A percentile compares a stretch with the other conserved stretches of the same genome.
Evolutionary conservation across 2,329 filamentous ascomycete species (phyloP).

Genomic region (Sclerotinia subarctica): DNA sequence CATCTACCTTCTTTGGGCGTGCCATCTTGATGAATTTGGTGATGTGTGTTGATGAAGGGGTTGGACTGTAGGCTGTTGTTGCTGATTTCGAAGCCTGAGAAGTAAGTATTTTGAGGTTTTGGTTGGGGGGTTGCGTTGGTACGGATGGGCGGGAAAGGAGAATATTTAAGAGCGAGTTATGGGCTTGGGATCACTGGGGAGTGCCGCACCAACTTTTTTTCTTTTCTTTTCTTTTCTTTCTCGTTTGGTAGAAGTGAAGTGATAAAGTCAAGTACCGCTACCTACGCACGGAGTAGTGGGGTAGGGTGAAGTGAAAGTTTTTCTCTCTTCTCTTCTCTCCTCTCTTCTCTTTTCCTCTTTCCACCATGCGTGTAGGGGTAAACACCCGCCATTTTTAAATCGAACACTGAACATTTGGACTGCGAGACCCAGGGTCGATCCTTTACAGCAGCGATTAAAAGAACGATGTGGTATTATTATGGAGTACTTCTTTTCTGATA

Average conservation of each 20-base stretch:
- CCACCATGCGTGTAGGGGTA: not conserved
- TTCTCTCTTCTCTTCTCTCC: not conserved
- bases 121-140: not conserved
- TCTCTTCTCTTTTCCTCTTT: no score
- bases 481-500: no score
- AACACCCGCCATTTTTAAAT: not conserved
- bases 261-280: no score
- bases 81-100: not conserved
- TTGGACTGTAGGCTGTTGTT: not conserved
- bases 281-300: not conserved
- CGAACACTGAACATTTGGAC: not conserved
- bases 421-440: no score
- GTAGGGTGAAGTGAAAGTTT: not conserved
- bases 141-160: not conserved
- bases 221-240: not conserved
- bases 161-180: not conserved
- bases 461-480: no score
- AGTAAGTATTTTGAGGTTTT: not conserved
- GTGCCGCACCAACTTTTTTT: not conserved
- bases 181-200: slow-evolving; percentile 9
- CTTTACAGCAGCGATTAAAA: no score
- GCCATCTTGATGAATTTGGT: slow-evolving; percentile 38
- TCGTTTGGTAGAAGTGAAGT: not conserved
- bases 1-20: slow-evolving; percentile 43
- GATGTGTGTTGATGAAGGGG: not conserved